These are phyloP conservation scores for Penicillium sp. DNA, from an alignment of 2,329 filamentous ascomycete genomes.

Conservation along the genomic window DNA sequence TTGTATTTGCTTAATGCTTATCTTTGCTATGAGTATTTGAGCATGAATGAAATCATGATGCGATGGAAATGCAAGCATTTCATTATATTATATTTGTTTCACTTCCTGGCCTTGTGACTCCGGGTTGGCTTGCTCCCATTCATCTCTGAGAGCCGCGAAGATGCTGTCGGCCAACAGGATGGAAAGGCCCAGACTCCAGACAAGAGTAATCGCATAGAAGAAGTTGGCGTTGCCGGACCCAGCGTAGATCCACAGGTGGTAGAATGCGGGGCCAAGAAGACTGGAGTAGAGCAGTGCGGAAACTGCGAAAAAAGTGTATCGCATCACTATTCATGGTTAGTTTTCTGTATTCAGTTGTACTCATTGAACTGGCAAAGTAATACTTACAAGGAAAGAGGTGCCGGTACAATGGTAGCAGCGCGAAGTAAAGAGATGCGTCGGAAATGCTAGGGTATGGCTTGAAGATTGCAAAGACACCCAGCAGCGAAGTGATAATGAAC, in stretches of 20 bases:
- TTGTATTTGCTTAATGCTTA: background rate
- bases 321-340: conserved; percentile 65
- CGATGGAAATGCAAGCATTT: conserved; percentile 3
- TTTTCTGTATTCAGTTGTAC: background rate
- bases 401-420: conserved; percentile 78
- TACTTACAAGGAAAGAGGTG: conserved; percentile 79
- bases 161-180: conserved; percentile 83
- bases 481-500: conserved; percentile 77
- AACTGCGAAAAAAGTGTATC: conserved; percentile 85
- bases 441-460: conserved; percentile 95
- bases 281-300: conserved; percentile 83
- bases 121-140: conserved; percentile 89
- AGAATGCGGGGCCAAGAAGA: conserved; percentile 89
- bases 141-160: conserved; percentile 85
- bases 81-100: conserved; percentile 67
- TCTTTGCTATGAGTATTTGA: background rate
- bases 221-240: conserved; percentile 98
- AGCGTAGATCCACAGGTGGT: conserved; percentile 97
- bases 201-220: conserved; percentile 98
- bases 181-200: conserved; percentile 90
- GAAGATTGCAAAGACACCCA: conserved; percentile 91
- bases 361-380: background rate
- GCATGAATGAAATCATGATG: background rate
- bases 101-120: conserved; percentile 88
- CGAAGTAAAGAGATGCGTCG: conserved; percentile 83